Evolutionary conservation across 371 early-diverging fungal genomes (phyloP).

Genomic region (Zychaea mexicana): DNA sequence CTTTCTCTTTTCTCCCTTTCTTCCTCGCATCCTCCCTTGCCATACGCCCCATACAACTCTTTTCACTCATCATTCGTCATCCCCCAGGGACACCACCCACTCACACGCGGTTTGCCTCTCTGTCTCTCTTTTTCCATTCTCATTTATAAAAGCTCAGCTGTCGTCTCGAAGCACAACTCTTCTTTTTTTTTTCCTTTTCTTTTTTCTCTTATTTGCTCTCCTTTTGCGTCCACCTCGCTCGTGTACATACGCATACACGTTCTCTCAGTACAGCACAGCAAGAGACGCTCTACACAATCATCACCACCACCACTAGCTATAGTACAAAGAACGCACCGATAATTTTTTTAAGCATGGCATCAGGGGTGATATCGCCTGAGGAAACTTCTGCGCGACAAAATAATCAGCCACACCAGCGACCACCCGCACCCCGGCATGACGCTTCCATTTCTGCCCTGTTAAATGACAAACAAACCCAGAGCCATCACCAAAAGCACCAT

Average conservation of each 20-base stretch:
- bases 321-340: neutral
- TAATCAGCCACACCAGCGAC: neutral
- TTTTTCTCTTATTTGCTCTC: neutral
- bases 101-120: too few species aligned
- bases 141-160: neutral
- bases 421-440: slow-evolving; percentile 3
- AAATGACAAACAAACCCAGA: slow-evolving; percentile 5
- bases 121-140: too few species aligned
- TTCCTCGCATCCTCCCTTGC: neutral
- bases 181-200: neutral
- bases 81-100: too few species aligned
- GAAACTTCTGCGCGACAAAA: neutral
- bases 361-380: slow-evolving; percentile 2
- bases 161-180: neutral
- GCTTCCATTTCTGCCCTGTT: slow-evolving; percentile 9
- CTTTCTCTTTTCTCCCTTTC: neutral
- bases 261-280: too few species aligned
- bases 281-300: too few species aligned
- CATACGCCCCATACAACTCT: neutral
- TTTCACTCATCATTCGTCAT: neutral
- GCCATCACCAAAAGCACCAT: neutral
- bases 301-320: too few species aligned
- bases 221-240: neutral
- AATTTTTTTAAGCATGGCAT: slow-evolving; percentile 1
- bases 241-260: too few species aligned